Evolutionary conservation across 371 early-diverging fungal species (phyloP).

Genomic region (Actinomortierella ambigua): DNA sequence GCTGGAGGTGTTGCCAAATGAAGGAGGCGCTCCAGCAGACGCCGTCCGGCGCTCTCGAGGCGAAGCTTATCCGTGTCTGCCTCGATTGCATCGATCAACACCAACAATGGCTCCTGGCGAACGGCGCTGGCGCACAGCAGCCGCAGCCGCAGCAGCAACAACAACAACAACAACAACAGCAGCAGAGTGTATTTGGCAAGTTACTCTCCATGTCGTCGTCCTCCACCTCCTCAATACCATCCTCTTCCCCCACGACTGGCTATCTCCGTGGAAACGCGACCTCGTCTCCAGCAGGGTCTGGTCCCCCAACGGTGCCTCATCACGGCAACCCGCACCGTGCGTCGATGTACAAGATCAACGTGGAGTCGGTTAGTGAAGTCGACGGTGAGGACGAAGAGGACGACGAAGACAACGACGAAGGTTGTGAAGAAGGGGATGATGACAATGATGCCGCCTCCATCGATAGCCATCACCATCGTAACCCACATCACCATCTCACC

Average conservation of each 20-base stretch:
- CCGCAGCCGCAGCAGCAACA: background rate
- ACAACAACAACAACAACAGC: conserved; percentile 1
- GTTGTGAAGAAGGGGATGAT: no score
- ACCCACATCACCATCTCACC: no score
- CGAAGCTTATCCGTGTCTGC: conserved; percentile 34
- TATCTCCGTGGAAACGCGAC: background rate
- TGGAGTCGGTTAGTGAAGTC: conserved; percentile 40
- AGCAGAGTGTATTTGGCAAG: no score
- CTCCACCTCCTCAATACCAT: conserved; percentile 7
- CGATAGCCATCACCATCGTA: no score
- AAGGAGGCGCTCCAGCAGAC: conserved; percentile 21
- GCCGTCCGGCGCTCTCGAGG: background rate
- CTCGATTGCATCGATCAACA: conserved; percentile 45
- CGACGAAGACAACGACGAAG: conserved; percentile 6
- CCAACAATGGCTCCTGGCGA: background rate
- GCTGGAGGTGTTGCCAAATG: conserved; percentile 48
- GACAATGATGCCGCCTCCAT: no score
- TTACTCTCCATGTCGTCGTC: no score
- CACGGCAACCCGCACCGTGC: conserved; percentile 32
- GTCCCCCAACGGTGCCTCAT: conserved; percentile 8
- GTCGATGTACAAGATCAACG: conserved; percentile 38
- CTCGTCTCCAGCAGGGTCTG: background rate
- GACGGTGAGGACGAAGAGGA: conserved; percentile 36
- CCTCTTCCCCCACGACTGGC: background rate
- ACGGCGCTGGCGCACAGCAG: background rate